Evolutionary conservation across 2,329 filamentous ascomycete genomes (phyloP).

Genomic region (Ascochyta viciae-villosae): DNA sequence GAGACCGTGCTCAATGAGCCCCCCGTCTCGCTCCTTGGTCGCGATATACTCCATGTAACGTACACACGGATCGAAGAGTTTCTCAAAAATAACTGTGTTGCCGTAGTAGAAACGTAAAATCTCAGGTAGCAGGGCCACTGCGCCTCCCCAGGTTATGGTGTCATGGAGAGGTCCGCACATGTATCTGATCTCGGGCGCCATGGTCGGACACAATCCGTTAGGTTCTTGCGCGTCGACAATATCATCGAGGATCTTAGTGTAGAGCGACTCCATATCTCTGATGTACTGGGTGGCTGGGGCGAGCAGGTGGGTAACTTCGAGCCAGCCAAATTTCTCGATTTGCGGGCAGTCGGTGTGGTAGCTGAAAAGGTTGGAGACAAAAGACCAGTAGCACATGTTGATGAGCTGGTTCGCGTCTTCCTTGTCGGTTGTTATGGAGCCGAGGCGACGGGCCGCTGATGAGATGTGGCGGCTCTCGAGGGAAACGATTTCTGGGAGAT

Average conservation of each 20-base stretch:
- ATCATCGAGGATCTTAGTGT: conserved; percentile 57
- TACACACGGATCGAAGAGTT: conserved; percentile 49
- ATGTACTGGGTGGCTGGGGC: conserved; percentile 56
- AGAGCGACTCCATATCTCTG: conserved; percentile 56
- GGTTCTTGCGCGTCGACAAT: conserved; percentile 56
- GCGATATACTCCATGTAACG: conserved; percentile 54
- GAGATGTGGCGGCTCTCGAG: conserved; percentile 50
- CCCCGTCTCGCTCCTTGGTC: conserved; percentile 50
- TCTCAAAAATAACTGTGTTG: conserved; percentile 47
- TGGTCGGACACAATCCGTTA: conserved; percentile 55
- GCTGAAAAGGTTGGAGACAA: conserved; percentile 41
- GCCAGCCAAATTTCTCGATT: conserved; percentile 57
- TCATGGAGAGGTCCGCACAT: conserved; percentile 59
- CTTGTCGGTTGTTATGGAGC: conserved; percentile 50
- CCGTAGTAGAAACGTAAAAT: conserved; percentile 52
- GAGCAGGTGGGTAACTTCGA: conserved; percentile 57
- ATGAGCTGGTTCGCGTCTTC: conserved; percentile 53
- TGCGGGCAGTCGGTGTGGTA: conserved; percentile 55
- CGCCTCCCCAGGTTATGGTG: conserved; percentile 56
- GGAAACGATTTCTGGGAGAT: conserved; percentile 46
- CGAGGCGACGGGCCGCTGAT: conserved; percentile 48
- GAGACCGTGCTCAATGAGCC: conserved; percentile 54
- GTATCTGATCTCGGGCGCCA: conserved; percentile 57
- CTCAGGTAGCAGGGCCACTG: conserved; percentile 43
- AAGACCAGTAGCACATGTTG: conserved; percentile 56